A percentile compares a stretch with the other conserved stretches of the same genome.
Conservation (phyloP, 2,329 filamentous ascomycete genomes). For the Ophiostoma pallidulum region DNA sequence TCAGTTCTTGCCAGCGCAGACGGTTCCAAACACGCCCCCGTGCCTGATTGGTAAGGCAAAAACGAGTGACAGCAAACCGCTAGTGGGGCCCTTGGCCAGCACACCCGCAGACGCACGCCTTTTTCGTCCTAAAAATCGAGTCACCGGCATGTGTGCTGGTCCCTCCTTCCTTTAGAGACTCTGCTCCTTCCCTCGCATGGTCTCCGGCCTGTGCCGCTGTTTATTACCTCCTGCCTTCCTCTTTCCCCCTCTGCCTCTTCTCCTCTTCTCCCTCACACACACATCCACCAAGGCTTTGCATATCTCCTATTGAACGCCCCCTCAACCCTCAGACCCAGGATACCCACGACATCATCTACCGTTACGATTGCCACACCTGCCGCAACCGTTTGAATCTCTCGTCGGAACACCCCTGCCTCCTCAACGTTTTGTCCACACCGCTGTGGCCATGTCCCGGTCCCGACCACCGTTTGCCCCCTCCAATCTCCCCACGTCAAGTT, state of each 20-base stretch:
- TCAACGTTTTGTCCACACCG: neutral
- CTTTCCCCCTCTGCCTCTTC: neutral
- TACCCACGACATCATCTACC: too few species aligned
- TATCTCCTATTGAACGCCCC: too few species aligned
- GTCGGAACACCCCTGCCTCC: neutral
- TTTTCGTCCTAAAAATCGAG: constrained; percentile 1
- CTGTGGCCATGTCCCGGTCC: constrained; percentile 14
- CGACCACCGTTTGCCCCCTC: constrained; percentile 8
- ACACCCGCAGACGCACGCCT: neutral
- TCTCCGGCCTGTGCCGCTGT: too few species aligned
- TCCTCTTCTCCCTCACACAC: neutral
- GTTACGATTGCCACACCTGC: neutral
- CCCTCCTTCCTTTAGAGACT: too few species aligned
- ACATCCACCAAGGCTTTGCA: too few species aligned
- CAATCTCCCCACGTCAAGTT: constrained; percentile 7
- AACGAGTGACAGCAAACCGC: neutral
- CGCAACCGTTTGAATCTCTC: neutral
- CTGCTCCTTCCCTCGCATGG: too few species aligned
- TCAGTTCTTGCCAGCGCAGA: too few species aligned
- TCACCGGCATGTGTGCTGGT: constrained; percentile 2
- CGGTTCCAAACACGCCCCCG: too few species aligned
- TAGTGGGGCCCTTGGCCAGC: too few species aligned
- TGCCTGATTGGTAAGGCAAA: neutral
- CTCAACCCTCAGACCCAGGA: too few species aligned
- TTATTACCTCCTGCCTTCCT: neutral